A percentile compares a stretch with the other conserved stretches of the same genome.
Evolutionary conservation across 2,329 filamentous ascomycete species (phyloP).

Genomic region (Trichoderma polysporum): DNA sequence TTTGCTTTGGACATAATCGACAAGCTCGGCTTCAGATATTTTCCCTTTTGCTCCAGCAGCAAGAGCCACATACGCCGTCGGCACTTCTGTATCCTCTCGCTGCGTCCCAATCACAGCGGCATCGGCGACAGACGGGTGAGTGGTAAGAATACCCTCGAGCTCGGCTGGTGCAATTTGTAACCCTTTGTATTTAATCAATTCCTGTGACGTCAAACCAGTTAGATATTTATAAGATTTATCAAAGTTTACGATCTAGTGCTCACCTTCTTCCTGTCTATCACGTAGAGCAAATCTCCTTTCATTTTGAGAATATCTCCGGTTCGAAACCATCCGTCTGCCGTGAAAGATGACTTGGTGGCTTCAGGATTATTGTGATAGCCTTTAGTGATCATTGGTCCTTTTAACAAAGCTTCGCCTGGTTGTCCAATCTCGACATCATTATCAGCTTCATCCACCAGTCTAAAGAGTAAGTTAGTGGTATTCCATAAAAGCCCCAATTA

Average conservation of each 20-base stretch:
- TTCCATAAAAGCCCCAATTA: neutral
- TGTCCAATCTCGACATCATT: conserved; percentile 40
- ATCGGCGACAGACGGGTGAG: conserved; percentile 48
- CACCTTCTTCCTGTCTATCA: conserved; percentile 76
- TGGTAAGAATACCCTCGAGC: conserved; percentile 50
- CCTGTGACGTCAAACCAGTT: conserved; percentile 41
- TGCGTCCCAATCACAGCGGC: conserved; percentile 62
- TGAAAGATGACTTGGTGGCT: conserved; percentile 62
- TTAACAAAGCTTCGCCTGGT: conserved; percentile 64
- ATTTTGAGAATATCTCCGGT: conserved; percentile 77
- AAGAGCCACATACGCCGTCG: conserved; percentile 43
- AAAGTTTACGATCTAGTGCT: neutral
- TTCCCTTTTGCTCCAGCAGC: conserved; percentile 26
- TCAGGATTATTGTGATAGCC: conserved; percentile 69
- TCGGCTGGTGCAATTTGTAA: conserved; percentile 68
- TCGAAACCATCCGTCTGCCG: conserved; percentile 63
- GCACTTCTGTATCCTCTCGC: conserved; percentile 46
- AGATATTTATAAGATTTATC: neutral
- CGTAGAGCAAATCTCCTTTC: conserved; percentile 68
- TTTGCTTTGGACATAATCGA: conserved; percentile 28
- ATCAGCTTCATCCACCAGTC: conserved; percentile 42
- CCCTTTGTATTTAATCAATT: conserved; percentile 58
- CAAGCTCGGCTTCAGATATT: conserved; percentile 30
- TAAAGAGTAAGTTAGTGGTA: conserved; percentile 6
- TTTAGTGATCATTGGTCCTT: conserved; percentile 69